Conservation (phyloP, 345 rosid genomes). For the Populus davidiana region DNA sequence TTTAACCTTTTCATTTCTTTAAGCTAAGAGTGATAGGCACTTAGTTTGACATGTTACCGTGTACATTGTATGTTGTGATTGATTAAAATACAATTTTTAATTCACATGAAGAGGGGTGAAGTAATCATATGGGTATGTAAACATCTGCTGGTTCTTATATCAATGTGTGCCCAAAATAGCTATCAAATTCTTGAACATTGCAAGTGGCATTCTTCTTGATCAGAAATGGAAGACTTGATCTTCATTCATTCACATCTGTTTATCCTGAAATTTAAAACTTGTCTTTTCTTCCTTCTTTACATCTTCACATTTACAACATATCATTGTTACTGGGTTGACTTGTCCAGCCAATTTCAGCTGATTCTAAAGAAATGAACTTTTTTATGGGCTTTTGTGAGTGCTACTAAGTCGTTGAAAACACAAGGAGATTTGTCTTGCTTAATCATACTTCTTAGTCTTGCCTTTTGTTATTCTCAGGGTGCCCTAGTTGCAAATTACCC, state of each 20-base stretch:
- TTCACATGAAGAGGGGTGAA: neutral
- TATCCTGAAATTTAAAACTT: neutral
- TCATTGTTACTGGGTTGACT: neutral
- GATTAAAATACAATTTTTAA: neutral
- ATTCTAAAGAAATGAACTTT: neutral
- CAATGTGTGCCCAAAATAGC: neutral
- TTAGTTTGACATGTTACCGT: neutral
- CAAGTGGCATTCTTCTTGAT: neutral
- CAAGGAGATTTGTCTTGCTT: constrained; percentile 3
- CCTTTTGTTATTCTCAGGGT: constrained; percentile 54
- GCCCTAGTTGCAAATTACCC: constrained; percentile 97
- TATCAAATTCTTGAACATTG: neutral
- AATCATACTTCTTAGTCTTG: constrained; percentile 7
- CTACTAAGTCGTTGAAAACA: neutral
- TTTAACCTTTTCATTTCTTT: neutral
- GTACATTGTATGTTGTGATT: neutral
- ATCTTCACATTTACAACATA: neutral
- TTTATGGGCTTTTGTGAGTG: neutral
- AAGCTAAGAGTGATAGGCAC: neutral
- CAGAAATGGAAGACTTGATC: neutral
- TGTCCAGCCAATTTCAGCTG: neutral
- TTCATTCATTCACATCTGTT: neutral
- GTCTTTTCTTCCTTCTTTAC: neutral
- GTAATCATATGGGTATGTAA: neutral
- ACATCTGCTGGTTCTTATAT: neutral